Conservation (phyloP, 148 eudicot species). For the Silene latifolia region DNA sequence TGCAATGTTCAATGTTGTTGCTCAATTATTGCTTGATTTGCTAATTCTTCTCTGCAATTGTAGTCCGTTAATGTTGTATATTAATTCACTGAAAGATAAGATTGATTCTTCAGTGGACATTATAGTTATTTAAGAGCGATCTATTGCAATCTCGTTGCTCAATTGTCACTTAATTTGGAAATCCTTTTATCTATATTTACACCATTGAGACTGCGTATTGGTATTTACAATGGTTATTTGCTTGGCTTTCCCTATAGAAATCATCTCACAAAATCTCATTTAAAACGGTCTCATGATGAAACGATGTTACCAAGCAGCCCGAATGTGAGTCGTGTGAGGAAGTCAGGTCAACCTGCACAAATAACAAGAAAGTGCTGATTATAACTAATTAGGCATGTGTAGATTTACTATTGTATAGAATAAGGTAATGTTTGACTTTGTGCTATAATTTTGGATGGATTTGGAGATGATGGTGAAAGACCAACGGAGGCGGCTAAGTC, state of each 20-base stretch:
- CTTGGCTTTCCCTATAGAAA: too few species aligned
- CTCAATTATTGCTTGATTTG: slow-evolving; percentile 2
- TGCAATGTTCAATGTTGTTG: too few species aligned
- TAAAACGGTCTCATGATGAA: not conserved
- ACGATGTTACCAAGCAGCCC: not conserved
- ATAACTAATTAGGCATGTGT: not conserved
- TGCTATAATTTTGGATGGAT: not conserved
- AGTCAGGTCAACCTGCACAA: not conserved
- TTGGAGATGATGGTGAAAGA: not conserved
- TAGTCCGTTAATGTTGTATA: not conserved
- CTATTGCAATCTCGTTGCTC: not conserved
- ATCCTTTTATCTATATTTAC: not conserved
- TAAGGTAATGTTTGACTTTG: not conserved
- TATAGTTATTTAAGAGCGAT: too few species aligned
- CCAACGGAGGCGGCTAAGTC: not conserved
- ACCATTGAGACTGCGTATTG: not conserved
- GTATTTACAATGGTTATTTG: not conserved
- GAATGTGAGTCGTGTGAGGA: not conserved
- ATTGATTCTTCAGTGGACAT: too few species aligned
- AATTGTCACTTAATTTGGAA: not conserved
- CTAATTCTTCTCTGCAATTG: not conserved
- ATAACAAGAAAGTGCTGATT: not conserved
- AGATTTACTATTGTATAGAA: not conserved
- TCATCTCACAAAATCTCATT: too few species aligned
- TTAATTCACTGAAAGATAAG: too few species aligned